Base-by-base conservation (phyloP, 805 yeast species). In the Candida orba region DNA sequence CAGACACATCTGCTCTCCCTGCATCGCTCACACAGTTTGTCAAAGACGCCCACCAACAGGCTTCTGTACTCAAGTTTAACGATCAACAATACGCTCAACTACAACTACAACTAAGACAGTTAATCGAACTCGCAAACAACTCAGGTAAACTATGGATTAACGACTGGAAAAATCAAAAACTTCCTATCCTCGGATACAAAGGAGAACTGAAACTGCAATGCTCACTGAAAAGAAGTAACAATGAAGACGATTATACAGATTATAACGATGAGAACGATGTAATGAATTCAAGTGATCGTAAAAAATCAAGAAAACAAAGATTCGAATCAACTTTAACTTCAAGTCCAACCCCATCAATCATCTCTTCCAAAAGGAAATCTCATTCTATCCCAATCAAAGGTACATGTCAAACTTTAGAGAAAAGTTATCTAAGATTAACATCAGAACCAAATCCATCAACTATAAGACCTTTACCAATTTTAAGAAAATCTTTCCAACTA, bases 401-500 rank as follows among this genome's bases (percentile, higher is more conserved):
- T 0, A 71, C 76, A 2, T 73, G 84, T 54, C 71, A 71, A 41
- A 68, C 58, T 2, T 59, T 91, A 22, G 96, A 89, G 52, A 93
- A 91, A 61, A 68, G 76, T 36, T 91, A 89, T 58, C 65, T 88
- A 22, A 72, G 98, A 47, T 66, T 93, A 47, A 93, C 99, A 0
- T 85, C 96, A 2, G 96, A 82, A 41, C 96, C 98, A 0, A 85
- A 86, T 49, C 96, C 97, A 0, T 74, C 76, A 3, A 65, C 72
- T 24, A 96, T 91, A 2, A 71, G 99, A 38, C 97, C 98, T 0
- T 66, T 76, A 36, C 59, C 56, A 1, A 68, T 88, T 1, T 64
- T 91, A 44, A 70, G 73, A 47, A 71, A 75, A 52, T 73, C 95
- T 3, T 64, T 82, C 36, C 67, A 67, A 20, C 59, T 70, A 38